Percentiles rank a stretch among this genome's conserved stretches.
These are phyloP conservation scores for Globisporangium mamillatum DNA, from an alignment of 352 stramenopile genomes.

Conservation along the genomic window DNA sequence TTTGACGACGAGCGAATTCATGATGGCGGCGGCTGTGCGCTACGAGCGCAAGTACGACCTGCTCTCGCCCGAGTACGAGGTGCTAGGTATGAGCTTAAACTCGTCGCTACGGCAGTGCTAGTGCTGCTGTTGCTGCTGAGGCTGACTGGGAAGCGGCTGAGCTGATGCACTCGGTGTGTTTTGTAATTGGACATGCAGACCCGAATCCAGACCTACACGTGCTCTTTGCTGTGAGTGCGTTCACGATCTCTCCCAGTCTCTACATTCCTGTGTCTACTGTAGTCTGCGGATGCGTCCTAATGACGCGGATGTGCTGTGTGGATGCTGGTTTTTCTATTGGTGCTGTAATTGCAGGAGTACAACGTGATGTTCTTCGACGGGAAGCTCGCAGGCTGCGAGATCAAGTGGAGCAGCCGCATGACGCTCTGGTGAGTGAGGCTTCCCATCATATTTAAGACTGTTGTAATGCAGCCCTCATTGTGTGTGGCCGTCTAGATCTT, in stretches of 20 bases:
- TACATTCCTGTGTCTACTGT: neutral
- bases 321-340: neutral
- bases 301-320: neutral
- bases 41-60: conserved; percentile 35
- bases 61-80: conserved; percentile 65
- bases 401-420: conserved; percentile 91
- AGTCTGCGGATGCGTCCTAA: neutral
- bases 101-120: neutral
- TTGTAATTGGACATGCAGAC: conserved; percentile 38
- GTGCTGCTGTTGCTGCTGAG: neutral
- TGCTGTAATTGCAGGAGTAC: conserved; percentile 54
- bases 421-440: conserved; percentile 54
- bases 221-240: conserved; percentile 53
- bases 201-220: conserved; percentile 78
- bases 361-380: conserved; percentile 82
- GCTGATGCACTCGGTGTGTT: neutral
- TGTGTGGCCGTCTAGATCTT: too few species aligned
- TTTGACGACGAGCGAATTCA: neutral
- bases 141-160: neutral
- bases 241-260: neutral
- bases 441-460: neutral
- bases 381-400: conserved; percentile 68
- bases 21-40: neutral
- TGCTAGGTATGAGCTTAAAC: conserved; percentile 32
- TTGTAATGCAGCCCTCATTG: too few species aligned